A percentile compares a stretch with the other conserved stretches of the same genome.
Evolutionary conservation across 192 early-diverging fungal genomes (phyloP).

Genomic region (Rhizophagus prolifer): DNA sequence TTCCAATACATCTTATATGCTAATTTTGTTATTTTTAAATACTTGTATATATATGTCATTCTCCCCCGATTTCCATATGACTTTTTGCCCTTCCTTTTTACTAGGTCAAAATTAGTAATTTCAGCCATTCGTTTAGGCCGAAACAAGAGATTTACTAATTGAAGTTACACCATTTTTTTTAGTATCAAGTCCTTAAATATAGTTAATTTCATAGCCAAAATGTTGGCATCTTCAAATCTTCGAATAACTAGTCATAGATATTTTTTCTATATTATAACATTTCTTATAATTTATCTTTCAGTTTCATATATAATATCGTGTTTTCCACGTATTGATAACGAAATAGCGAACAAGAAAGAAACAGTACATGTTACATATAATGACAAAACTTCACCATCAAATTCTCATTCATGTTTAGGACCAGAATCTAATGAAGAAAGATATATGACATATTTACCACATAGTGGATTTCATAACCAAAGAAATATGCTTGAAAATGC

Average conservation of each 20-base stretch:
- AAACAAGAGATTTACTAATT: too few relatives aligned
- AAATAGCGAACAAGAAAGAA: not conserved
- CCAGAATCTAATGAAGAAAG: not conserved
- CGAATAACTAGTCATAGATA: not conserved
- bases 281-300: not conserved
- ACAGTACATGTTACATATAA: not conserved
- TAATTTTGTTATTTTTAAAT: too few relatives aligned
- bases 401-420: not conserved
- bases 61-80: too few relatives aligned
- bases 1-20: too few relatives aligned
- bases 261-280: not conserved
- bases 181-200: too few relatives aligned
- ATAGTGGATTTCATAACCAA: slow-evolving; percentile 51
- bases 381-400: not conserved
- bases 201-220: too few relatives aligned
- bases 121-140: too few relatives aligned
- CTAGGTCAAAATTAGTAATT: too few relatives aligned
- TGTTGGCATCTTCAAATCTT: not conserved
- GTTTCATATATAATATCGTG: not conserved
- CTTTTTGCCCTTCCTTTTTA: too few relatives aligned
- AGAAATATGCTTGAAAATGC: slow-evolving; percentile 45
- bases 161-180: too few relatives aligned
- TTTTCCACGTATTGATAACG: not conserved
- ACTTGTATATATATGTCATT: too few relatives aligned
- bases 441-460: slow-evolving; percentile 39